Percentiles rank a stretch among this genome's conserved stretches.
Evolutionary conservation across 345 rosid genomes (phyloP).

Genomic region (Eucalyptus marginata): DNA sequence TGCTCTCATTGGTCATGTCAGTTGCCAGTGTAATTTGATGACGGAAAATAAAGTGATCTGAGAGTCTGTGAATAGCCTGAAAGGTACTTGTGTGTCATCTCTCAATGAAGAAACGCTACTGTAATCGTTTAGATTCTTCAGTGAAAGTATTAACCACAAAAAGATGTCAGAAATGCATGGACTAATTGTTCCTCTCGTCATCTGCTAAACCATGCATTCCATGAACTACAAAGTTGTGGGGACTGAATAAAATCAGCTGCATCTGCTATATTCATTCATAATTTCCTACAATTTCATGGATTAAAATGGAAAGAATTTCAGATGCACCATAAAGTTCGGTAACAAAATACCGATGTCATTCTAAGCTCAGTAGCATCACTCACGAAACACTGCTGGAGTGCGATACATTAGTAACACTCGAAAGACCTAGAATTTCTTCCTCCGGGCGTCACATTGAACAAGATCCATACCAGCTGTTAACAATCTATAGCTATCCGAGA

Average conservation of each 20-base stretch:
- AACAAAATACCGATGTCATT: neutral
- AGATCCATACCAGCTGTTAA: neutral
- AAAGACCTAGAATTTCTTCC: neutral
- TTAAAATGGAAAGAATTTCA: neutral
- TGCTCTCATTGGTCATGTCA: neutral
- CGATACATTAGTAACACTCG: neutral
- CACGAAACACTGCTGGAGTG: neutral
- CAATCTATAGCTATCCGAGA: neutral
- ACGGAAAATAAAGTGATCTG: neutral
- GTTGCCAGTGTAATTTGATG: neutral
- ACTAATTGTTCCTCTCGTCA: neutral
- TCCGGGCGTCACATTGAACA: neutral
- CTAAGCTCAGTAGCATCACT: neutral
- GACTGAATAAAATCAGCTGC: neutral
- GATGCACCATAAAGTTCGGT: neutral
- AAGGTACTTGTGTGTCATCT: neutral
- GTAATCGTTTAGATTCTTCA: neutral
- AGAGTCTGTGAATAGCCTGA: neutral
- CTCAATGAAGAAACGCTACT: neutral
- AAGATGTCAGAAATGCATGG: neutral
- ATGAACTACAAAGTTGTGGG: neutral
- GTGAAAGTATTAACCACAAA: neutral
- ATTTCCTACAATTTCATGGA: neutral
- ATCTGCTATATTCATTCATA: neutral
- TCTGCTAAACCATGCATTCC: neutral